These are phyloP conservation scores for Podospora fimiseda DNA, from an alignment of 495 filamentous ascomycete species.

Conservation along the genomic window DNA sequence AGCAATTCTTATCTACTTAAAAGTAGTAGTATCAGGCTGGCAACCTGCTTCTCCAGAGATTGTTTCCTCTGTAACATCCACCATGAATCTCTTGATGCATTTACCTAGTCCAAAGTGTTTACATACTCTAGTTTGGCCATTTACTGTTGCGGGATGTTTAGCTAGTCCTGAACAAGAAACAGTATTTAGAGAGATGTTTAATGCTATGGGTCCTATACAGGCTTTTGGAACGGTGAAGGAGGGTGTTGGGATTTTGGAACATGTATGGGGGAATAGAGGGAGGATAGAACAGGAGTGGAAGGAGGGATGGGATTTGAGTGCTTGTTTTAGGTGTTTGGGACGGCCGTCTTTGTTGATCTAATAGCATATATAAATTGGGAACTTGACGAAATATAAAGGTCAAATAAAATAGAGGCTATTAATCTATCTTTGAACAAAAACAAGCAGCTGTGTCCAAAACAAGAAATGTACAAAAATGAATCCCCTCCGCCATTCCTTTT, in stretches of 20 bases:
- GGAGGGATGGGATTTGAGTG: constrained; percentile 33
- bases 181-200: constrained; percentile 34
- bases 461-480: not conserved
- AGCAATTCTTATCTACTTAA: constrained; percentile 43
- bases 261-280: constrained; percentile 40
- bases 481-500: not conserved
- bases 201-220: constrained; percentile 31
- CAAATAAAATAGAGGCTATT: too few relatives aligned
- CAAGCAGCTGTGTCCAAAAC: not conserved
- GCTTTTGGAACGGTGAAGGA: constrained; percentile 42
- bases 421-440: too few relatives aligned
- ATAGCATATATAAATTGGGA: too few relatives aligned
- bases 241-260: constrained; percentile 45
- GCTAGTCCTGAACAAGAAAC: constrained; percentile 38
- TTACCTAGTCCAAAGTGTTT: constrained; percentile 25
- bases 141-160: constrained; percentile 48
- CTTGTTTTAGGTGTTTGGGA: constrained; percentile 33
- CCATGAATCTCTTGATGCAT: constrained; percentile 27
- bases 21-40: constrained; percentile 47
- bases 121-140: constrained; percentile 44
- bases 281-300: constrained; percentile 23
- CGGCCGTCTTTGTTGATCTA: constrained; percentile 36
- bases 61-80: constrained; percentile 27
- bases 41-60: constrained; percentile 40
- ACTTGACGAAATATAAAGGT: too few relatives aligned